A percentile compares a stretch with the other conserved stretches of the same genome.
Evolutionary conservation across 768 basidiomycete genomes (phyloP).

Genomic region (Bullera alba): DNA sequence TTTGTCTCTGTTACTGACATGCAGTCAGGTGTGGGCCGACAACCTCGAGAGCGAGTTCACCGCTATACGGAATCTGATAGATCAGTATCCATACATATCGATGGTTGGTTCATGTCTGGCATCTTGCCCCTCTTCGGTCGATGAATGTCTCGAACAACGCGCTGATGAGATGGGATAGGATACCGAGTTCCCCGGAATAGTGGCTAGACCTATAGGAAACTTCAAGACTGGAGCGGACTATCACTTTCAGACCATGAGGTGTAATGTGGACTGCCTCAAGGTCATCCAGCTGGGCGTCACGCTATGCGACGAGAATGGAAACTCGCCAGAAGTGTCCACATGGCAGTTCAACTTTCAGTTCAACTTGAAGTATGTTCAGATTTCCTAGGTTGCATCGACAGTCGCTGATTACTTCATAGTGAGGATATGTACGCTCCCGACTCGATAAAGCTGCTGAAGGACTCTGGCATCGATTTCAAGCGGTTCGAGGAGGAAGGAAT

Average conservation of each 20-base stretch:
- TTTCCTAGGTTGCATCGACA: background rate
- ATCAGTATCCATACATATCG: slow-evolving; percentile 85
- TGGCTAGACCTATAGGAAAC: slow-evolving; percentile 89
- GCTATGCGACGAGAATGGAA: slow-evolving; percentile 85
- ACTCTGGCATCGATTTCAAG: slow-evolving; percentile 92
- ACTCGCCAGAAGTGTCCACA: slow-evolving; percentile 82
- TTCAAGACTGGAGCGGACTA: slow-evolving; percentile 98
- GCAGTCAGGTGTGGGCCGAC: slow-evolving; percentile 74
- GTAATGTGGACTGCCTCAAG: slow-evolving; percentile 95
- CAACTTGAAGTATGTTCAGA: slow-evolving; percentile 67
- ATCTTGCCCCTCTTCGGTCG: background rate
- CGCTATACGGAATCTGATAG: slow-evolving; percentile 75
- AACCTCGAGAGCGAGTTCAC: slow-evolving; percentile 91
- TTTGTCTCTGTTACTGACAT: background rate
- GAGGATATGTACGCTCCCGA: slow-evolving; percentile 99
- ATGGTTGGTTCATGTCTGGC: slow-evolving; percentile 58
- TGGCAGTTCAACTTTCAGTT: slow-evolving; percentile 99
- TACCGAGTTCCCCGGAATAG: slow-evolving; percentile 97
- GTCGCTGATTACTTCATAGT: slow-evolving; percentile 48
- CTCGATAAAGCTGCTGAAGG: slow-evolving; percentile 85
- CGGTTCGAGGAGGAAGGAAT: slow-evolving; percentile 90
- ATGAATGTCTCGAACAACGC: no score
- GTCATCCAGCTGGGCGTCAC: slow-evolving; percentile 97
- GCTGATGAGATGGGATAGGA: slow-evolving; percentile 54
- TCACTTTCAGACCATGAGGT: slow-evolving; percentile 99